phyloP scores from a whole-genome alignment of 768 basidiomycete genomes.

The Xerocomus potaroensis region DNA sequence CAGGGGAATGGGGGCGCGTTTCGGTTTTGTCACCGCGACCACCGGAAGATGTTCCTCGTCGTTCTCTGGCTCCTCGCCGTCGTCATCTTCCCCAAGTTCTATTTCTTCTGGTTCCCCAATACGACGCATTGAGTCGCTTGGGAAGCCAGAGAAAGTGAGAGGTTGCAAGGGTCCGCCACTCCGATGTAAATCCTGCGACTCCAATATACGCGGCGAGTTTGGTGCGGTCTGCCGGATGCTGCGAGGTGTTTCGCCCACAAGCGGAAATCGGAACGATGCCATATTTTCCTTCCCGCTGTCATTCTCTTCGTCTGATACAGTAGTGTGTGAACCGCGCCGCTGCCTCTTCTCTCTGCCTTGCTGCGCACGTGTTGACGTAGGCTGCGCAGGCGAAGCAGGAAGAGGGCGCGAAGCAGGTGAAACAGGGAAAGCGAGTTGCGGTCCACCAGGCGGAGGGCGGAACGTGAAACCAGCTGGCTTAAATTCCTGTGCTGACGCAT shows the following conservation, averaged over 20 bases:
- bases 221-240: conserved; percentile 46
- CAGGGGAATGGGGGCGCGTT: conserved; percentile 72
- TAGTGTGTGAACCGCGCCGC: conserved; percentile 46
- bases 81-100: conserved; percentile 7
- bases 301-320: conserved; percentile 31
- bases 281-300: conserved; percentile 58
- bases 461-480: conserved; percentile 77
- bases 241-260: conserved; percentile 44
- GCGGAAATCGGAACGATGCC: conserved; percentile 75
- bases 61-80: conserved; percentile 9
- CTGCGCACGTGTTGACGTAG: conserved; percentile 23
- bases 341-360: conserved; percentile 84
- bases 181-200: conserved; percentile 18
- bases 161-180: conserved; percentile 31
- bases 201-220: conserved; percentile 33
- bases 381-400: conserved; percentile 33
- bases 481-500: conserved; percentile 76
- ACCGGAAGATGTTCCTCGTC: conserved; percentile 16
- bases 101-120: conserved; percentile 9
- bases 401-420: conserved; percentile 35
- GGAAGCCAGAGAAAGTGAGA: conserved; percentile 68
- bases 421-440: conserved; percentile 44
- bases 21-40: conserved; percentile 33
- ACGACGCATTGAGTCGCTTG: conserved; percentile 32
- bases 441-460: conserved; percentile 62